These are phyloP conservation scores for Hymenoscyphus fructigenus DNA, from an alignment of 2,329 filamentous ascomycete genomes.

Conservation along the genomic window DNA sequence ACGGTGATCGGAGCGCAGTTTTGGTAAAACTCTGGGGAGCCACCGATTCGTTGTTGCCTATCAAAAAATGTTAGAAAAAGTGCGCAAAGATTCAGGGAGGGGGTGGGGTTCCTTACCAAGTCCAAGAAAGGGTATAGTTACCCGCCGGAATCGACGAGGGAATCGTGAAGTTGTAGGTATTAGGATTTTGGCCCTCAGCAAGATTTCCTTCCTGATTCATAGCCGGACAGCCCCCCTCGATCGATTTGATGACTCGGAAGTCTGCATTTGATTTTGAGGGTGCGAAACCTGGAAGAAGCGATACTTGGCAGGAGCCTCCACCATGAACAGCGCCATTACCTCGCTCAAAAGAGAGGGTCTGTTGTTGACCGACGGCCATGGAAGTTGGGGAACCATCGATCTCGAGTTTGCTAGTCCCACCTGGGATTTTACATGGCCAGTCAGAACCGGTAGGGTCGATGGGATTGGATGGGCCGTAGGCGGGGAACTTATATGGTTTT, in stretches of 20 bases:
- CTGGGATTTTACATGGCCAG: slow-evolving; percentile 2
- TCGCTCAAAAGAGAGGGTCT: neutral
- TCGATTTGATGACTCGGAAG: neutral
- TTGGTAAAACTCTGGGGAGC: neutral
- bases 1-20: neutral
- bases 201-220: neutral
- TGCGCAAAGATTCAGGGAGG: neutral
- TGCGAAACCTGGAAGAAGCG: neutral
- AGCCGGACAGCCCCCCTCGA: neutral
- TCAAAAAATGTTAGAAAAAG: neutral
- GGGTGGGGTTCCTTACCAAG: neutral
- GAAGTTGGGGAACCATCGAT: neutral
- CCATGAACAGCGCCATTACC: neutral
- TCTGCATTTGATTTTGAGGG: neutral
- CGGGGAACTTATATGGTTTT: neutral
- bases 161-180: neutral
- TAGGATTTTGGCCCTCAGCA: neutral
- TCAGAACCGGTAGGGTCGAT: neutral
- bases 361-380: neutral
- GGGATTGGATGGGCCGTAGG: neutral
- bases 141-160: neutral
- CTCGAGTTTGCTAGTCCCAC: neutral
- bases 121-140: neutral
- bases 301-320: neutral
- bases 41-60: neutral